Base-by-base conservation (phyloP, 2,329 filamentous ascomycete genomes). In the Huntiella omanensis region DNA sequence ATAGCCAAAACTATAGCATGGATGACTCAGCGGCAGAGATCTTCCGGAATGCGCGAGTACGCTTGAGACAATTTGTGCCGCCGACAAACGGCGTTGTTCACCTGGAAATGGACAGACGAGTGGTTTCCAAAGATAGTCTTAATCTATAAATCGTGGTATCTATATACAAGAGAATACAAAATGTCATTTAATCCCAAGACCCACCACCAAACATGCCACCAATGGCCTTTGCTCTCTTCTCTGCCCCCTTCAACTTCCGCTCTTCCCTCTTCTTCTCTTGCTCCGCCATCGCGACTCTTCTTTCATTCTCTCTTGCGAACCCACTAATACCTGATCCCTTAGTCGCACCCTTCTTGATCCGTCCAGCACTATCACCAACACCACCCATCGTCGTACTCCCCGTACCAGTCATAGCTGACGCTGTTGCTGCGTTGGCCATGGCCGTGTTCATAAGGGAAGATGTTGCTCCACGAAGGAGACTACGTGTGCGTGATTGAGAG, bases 1-100 rank as follows among this genome's bases (percentile, higher is more conserved):
- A 94, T 57, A 87, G 77, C 53, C 81, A 92, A 58, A 77, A 82
- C 19, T 98, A 98, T 60, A 88, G 88, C 59, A 95, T 98, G 80
- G 91, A 98, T 57, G 73, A 68, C 36, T 76, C 84, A 60, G 83
- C 85, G 34, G 85, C 87, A 6, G 73, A 74, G 44, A 81, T 98
- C 22, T 83, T 98, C 54, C 67, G 75, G 49, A 76, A 86, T 59
- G 86, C 86, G 5, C 88, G 88, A 1, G 83, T 96, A 13, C 74
- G 71, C 51, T 63, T 98, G 56, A 73, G 91, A 54, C 87, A 96
- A 60, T 96, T 94, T 33, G 35, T 13, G 32, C 54, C 80, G 76
- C 74, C 76, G 19, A 67, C 72, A 1, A 78, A 79, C 53, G 75
- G 75, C 2, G 58, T 80, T 43, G 73, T 80, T 47, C 73, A 79